Conservation (phyloP, 2,329 filamentous ascomycete genomes). For the Chaetomiaceae sp. region DNA sequence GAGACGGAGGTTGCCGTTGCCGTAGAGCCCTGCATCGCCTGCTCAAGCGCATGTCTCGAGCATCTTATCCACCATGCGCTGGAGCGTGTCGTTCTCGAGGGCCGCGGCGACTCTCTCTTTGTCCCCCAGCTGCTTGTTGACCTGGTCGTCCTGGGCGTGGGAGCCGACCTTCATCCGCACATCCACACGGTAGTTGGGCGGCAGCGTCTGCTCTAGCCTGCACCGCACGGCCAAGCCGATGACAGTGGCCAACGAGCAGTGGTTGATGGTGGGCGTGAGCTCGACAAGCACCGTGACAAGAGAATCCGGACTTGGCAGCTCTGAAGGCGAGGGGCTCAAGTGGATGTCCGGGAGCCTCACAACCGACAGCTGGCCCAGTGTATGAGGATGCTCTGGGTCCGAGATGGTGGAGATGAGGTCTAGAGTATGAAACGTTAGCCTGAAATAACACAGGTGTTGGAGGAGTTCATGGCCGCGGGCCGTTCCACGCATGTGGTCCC, state of each 20-base stretch:
- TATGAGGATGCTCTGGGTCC: conserved; percentile 93
- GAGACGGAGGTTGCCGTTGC: neutral
- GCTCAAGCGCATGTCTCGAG: conserved; percentile 70
- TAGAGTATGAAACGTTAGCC: conserved; percentile 41
- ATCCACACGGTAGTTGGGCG: conserved; percentile 86
- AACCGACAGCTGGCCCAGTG: conserved; percentile 86
- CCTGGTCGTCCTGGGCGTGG: conserved; percentile 91
- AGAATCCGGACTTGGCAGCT: conserved; percentile 47
- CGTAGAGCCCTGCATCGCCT: neutral
- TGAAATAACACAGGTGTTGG: neutral
- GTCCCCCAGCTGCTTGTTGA: conserved; percentile 94
- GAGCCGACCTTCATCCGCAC: conserved; percentile 93
- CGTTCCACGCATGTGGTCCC: neutral
- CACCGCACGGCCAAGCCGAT: conserved; percentile 92
- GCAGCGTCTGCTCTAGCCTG: conserved; percentile 82
- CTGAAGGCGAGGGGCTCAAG: conserved; percentile 62
- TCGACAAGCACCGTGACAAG: conserved; percentile 76
- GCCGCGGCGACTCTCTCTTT: conserved; percentile 96
- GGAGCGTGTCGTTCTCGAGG: conserved; percentile 86
- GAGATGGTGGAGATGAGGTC: conserved; percentile 93
- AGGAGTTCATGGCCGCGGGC: neutral
- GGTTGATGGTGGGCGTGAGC: conserved; percentile 93
- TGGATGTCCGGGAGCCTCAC: conserved; percentile 93
- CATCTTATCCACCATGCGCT: conserved; percentile 89
- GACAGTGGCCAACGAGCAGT: conserved; percentile 93